These are phyloP conservation scores for Candida khao-thaluensis DNA, from an alignment of 805 yeast species.

Conservation along the genomic window DNA sequence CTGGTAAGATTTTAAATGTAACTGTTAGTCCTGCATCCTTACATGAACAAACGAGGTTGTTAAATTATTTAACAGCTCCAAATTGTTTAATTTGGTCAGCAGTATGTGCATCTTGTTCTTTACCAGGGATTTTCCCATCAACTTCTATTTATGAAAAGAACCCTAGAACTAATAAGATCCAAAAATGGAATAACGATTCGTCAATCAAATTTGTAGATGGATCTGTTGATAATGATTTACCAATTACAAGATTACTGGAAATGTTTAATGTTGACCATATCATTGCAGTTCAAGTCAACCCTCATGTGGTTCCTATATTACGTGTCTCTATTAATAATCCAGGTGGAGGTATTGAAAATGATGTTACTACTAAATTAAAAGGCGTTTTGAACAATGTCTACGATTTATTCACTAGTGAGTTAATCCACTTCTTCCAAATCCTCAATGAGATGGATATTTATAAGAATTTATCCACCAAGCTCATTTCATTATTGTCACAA, in stretches of 20 bases:
- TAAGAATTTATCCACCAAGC: constrained; percentile 67
- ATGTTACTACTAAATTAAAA: constrained; percentile 54
- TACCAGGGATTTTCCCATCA: constrained; percentile 89
- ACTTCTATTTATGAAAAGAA: constrained; percentile 83
- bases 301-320: constrained; percentile 89
- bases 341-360: constrained; percentile 68
- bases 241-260: constrained; percentile 84
- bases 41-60: constrained; percentile 85
- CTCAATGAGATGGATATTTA: constrained; percentile 74
- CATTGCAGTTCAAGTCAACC: constrained; percentile 96
- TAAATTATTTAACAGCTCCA: constrained; percentile 79
- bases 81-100: constrained; percentile 84
- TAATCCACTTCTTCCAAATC: constrained; percentile 74
- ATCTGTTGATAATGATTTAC: constrained; percentile 91
- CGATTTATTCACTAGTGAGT: constrained; percentile 63
- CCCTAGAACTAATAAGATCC: constrained; percentile 64
- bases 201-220: constrained; percentile 90
- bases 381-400: constrained; percentile 52
- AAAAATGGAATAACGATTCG: constrained; percentile 77
- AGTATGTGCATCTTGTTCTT: constrained; percentile 89
- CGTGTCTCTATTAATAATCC: constrained; percentile 64
- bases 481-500: constrained; percentile 77
- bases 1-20: constrained; percentile 89
- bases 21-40: constrained; percentile 90
- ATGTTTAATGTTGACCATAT: constrained; percentile 98